A percentile compares a stretch with the other conserved stretches of the same genome.
phyloP scores from a whole-genome alignment of 176 grass and related monocot species.

The Thinopyrum elongatum region DNA sequence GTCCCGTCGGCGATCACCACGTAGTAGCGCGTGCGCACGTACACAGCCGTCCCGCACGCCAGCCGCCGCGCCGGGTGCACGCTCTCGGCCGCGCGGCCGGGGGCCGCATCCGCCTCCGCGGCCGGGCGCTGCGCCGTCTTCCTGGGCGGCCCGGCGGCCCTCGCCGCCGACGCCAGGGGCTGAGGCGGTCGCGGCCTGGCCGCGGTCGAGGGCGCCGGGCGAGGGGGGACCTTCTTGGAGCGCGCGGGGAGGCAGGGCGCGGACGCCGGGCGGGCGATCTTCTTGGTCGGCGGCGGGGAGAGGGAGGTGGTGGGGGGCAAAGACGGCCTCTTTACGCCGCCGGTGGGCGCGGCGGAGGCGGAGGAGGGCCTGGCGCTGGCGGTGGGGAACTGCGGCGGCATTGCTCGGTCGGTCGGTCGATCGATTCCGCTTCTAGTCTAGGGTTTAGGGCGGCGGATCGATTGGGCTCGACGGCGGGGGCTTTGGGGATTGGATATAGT shows the following conservation, averaged over 20 bases:
- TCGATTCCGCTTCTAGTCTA: not conserved
- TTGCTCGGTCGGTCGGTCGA: not conserved
- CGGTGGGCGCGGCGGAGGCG: not conserved
- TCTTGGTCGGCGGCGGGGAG: conserved; percentile 1
- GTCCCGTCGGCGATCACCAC: not conserved
- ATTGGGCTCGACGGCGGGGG: not conserved
- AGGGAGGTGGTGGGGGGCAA: not conserved
- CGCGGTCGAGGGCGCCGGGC: not conserved
- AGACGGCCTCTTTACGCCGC: conserved; percentile 13
- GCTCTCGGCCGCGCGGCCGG: not conserved
- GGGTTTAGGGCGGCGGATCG: not conserved
- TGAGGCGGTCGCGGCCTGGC: not conserved
- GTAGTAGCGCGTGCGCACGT: conserved; percentile 22
- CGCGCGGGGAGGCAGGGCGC: conserved; percentile 1
- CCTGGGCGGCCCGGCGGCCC: not conserved
- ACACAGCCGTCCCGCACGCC: conserved; percentile 39
- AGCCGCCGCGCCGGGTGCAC: conserved; percentile 38
- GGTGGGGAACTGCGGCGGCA: conserved; percentile 21
- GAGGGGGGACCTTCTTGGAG: not conserved
- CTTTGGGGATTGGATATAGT: not conserved
- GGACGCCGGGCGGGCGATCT: conserved; percentile 17
- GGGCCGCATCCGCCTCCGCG: not conserved
- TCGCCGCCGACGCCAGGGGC: not conserved
- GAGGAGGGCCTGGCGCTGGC: not conserved
- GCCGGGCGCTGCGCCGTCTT: not conserved